Evolutionary conservation across 768 basidiomycete species (phyloP), one percentile per base, ranked within the genome.

Genomic region (Lyophyllum decastes): DNA sequence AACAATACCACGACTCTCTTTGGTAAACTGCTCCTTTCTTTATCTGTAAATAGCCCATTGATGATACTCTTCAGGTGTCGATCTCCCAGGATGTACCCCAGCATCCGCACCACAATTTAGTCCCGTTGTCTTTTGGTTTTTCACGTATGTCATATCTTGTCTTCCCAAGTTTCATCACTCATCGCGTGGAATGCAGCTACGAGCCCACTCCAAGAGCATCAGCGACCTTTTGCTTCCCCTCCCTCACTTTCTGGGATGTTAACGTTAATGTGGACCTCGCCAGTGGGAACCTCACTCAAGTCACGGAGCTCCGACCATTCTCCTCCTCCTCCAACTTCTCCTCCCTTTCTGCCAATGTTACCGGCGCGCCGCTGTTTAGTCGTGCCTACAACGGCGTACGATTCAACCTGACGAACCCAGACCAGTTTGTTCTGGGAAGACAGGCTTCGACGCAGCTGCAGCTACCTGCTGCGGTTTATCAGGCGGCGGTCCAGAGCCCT

Each of bases 61-160:
- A 43, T 33, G 24, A n/a, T 30, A 2, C 26, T 35, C 44, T 34
- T 57, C 33, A 76, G 76, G 73, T 43, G 62, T 71, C 24, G 70
- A 73, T 59, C 55, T 65, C 10, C 64, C 70, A 2, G 59, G 49
- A 22, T 78, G 78, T 45, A 64, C 41, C 19, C 43, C 63, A 25
- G 6, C 54, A 19, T 57, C 66, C 9, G 70, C 72, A 2, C 62
- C 68, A 11, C 69, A 78, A 43, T 82, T 82, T 40, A 74, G 69
- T 16, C 83, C 84, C 0, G 73, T 82, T 17, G 72, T 82, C 21
- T 83, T 85, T 64, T 86, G 83, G 85, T 82, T 83, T 66, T 84
- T 84, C 68, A 73, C 72, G 45, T 78, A 74, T 65, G 68, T 69
- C 22, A 34, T 10, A 10, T 30, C 10, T 65, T 47, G 25, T 21